Base-by-base conservation (phyloP, 495 filamentous ascomycete species). In the Penicillium ochrochloron region DNA sequence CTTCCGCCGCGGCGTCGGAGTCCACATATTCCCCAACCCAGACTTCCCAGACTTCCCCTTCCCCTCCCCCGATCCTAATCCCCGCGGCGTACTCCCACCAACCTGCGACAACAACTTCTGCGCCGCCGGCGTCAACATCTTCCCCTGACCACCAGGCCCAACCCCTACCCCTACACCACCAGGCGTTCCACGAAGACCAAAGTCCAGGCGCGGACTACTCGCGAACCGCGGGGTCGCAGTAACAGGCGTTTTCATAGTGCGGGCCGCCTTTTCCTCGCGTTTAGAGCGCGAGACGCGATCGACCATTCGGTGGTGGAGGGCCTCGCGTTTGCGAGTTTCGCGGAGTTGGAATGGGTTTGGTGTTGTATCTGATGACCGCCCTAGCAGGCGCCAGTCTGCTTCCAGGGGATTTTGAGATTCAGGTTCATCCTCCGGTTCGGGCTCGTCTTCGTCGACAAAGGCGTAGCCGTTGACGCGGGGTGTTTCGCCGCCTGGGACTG, bases 381-480 rank as follows among this genome's bases (percentile, higher is more conserved):
- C 88, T 5, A 92, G 84, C 12, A 82, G 65, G 33, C 61, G 71
- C 66, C 75, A 72, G 55, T 78, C 73, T 12, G 63, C 66, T 46
- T 64, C 48, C 48, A 67, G 21, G 41, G 55, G 34, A 21, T 64
- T 25, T 53, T 66, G 34, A 21, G 63, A 25, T 53, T 65, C 17
- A 62, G 70, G 23, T 58, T 68, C 19, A 46, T 50, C 25, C 54
- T 69, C 60, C 11, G 71, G 62, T 9, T 80, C 77, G 0, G 86
- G 85, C 48, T 92, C 89, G 68, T 96, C 90, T 37, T 86, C 84
- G 66, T 97, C 93, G 46, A 99, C 95, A 75, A 97, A 98, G 3
- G 91, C 87, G 70, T 97, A 99, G 23, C 95, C 95, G 60, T 92
- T 92, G 0, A 98, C 92, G 3, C 92, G 84, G 0, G 95, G 95